Percentiles rank a stretch among this genome's conserved stretches.
Conservation (phyloP, 139 green algal genomes). For the Tetradesmus lagerheimii region DNA sequence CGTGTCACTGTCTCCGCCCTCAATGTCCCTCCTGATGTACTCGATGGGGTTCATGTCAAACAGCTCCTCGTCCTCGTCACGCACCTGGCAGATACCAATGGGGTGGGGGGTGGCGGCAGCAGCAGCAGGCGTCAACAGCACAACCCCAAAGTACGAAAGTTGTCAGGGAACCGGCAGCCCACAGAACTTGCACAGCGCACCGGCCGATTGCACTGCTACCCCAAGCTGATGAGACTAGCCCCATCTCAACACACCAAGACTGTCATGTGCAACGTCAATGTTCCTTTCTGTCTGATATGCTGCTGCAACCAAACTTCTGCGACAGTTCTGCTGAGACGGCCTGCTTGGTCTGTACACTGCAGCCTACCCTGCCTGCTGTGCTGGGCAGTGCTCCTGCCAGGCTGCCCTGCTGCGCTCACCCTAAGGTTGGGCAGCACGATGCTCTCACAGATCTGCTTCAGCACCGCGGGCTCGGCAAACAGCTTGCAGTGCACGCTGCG, state of each 20-base stretch:
- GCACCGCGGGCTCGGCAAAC: slow-evolving; percentile 72
- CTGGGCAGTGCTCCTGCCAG: neutral
- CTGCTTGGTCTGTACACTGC: neutral
- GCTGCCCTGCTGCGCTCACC: slow-evolving; percentile 5
- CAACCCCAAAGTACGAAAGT: too few relatives aligned
- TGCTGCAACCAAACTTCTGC: neutral
- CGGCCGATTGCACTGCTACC: too few relatives aligned
- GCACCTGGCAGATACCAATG: slow-evolving; percentile 40
- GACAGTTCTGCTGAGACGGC: too few relatives aligned
- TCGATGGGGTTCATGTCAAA: slow-evolving; percentile 98
- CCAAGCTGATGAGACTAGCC: too few relatives aligned
- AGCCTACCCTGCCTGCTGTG: neutral
- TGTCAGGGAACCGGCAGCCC: too few relatives aligned
- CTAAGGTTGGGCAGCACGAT: slow-evolving; percentile 93
- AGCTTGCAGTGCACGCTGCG: slow-evolving; percentile 86
- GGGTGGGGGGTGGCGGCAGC: neutral
- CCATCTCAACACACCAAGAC: too few relatives aligned
- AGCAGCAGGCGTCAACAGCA: too few relatives aligned
- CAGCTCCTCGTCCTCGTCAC: slow-evolving; percentile 87
- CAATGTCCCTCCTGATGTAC: slow-evolving; percentile 93
- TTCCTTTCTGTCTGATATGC: neutral
- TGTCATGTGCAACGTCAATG: too few relatives aligned
- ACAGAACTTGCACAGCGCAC: too few relatives aligned
- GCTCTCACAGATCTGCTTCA: slow-evolving; percentile 85
- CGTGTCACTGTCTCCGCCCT: slow-evolving; percentile 97